phyloP scores from a whole-genome alignment of 306 rosid species.

The Alnus glutinosa region DNA sequence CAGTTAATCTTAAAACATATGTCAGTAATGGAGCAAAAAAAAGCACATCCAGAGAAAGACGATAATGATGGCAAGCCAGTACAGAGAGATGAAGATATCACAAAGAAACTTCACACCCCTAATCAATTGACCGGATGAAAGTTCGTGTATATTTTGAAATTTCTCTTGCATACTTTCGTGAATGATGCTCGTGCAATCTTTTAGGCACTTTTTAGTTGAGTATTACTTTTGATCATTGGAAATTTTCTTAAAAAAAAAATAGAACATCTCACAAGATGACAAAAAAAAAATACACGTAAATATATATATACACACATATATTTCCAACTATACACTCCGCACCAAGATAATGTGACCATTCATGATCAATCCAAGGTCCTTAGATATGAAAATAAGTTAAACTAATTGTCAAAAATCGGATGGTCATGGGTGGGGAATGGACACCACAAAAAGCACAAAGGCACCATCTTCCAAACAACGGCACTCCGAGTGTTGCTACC shows the following conservation, averaged over 20 bases:
- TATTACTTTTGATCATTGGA: too few relatives aligned
- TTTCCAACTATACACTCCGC: too few relatives aligned
- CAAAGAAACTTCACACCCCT: background rate
- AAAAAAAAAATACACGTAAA: too few relatives aligned
- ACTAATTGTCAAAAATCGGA: background rate
- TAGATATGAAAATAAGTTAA: background rate
- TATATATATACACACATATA: too few relatives aligned
- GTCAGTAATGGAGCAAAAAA: background rate
- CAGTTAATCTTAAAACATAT: constrained; percentile 13
- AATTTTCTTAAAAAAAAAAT: too few relatives aligned
- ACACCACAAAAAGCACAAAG: too few relatives aligned
- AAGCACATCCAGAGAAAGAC: background rate
- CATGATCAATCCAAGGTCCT: background rate
- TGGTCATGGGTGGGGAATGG: background rate
- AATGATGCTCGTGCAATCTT: background rate
- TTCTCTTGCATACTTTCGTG: background rate
- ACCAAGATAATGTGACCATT: too few relatives aligned
- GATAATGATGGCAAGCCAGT: background rate
- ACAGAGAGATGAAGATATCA: background rate
- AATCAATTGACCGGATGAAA: too few relatives aligned
- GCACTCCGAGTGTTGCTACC: too few relatives aligned
- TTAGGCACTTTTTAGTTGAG: background rate
- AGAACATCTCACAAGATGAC: too few relatives aligned
- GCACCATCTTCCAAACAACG: too few relatives aligned
- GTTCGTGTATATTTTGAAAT: too few relatives aligned